Base-by-base conservation (phyloP, 192 early-diverging fungal genomes). In the Globomyces pollinis-pini region DNA sequence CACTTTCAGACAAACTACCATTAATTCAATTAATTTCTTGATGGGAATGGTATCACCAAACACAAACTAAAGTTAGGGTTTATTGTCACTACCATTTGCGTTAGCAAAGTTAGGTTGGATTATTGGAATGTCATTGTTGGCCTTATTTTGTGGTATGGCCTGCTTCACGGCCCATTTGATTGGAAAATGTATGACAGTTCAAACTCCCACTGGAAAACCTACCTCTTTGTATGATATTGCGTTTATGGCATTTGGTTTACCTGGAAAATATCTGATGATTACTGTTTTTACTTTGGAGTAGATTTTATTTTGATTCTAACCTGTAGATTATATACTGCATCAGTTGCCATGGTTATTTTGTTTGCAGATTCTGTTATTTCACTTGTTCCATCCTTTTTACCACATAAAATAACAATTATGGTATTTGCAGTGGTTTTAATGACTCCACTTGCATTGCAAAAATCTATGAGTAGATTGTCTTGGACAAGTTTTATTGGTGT, bases 401-500 rank as follows among this genome's bases (percentile, higher is more conserved):
- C 62, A 16, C 29, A 63, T 11, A 47, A 52, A 26, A 55, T 83
- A 57, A 80, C 86, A 42, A 21, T 74, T 13, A 49, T 59, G 15
- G 70, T 76, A 1, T 12, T 12, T 18, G 13, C 41, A 43, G 71
- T 74, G 34, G 12, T 42, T 9, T 8, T 84, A 13, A 39, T 88
- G 24, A 65, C 79, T 2, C 76, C 76, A 28, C 78, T 74, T 18
- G 74, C 80, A 3, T 71, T 71, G 30, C 63, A 64, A 7, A 57
- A 60, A 53, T 83, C 42, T 38, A 73, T 63, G 63, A 69, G 31
- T 15, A 69, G 55, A 62, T 67, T 84, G 7, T 68, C 80, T 1
- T 88, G 78, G 59, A 72, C 65, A 3, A 71, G 70, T 26, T 26
- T 86, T 29, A 38, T 88, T 2, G 86, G 86, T 2, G 69, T 88